Conservation (phyloP, 2,329 filamentous ascomycete genomes). For the Malbranchea zuffiana region DNA sequence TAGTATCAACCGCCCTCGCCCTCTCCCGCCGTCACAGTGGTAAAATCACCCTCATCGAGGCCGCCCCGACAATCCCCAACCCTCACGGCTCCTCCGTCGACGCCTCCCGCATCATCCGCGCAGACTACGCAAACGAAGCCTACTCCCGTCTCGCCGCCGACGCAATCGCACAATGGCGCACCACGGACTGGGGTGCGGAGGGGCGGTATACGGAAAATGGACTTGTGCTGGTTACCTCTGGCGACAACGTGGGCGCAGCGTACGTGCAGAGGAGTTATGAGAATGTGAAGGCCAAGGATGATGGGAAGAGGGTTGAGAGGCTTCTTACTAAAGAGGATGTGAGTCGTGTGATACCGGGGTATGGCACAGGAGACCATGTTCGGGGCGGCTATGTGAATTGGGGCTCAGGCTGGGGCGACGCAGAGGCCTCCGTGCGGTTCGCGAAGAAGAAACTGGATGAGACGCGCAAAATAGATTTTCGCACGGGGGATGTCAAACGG, state of each 20-base stretch:
- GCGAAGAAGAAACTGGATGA: constrained; percentile 29
- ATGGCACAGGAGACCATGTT: constrained; percentile 25
- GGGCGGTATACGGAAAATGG: constrained; percentile 37
- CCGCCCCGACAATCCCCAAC: constrained; percentile 45
- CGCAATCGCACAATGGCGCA: constrained; percentile 59
- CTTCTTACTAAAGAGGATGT: constrained; percentile 28
- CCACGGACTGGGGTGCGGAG: constrained; percentile 34
- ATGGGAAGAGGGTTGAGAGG: constrained; percentile 23
- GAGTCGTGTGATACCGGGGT: constrained; percentile 25
- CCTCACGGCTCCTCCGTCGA: constrained; percentile 51
- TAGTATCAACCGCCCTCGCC: constrained; percentile 56
- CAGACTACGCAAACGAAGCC: constrained; percentile 70
- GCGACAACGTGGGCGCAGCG: constrained; percentile 21
- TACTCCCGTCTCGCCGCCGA: constrained; percentile 64
- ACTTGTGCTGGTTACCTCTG: constrained; percentile 31
- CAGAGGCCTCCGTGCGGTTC: constrained; percentile 32
- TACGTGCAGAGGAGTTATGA: constrained; percentile 33
- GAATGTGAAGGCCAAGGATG: constrained; percentile 29
- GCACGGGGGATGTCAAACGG: constrained; percentile 27
- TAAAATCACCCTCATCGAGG: constrained; percentile 48
- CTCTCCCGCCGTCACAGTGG: constrained; percentile 48
- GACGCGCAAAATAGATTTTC: constrained; percentile 28
- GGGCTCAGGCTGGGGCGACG: constrained; percentile 38
- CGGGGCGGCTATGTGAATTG: constrained; percentile 37
- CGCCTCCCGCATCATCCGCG: constrained; percentile 50